Evolutionary conservation across 176 grass and related monocot genomes (phyloP), one percentile per base, ranked within the genome.

Genomic region (Pontederia paniculata): DNA sequence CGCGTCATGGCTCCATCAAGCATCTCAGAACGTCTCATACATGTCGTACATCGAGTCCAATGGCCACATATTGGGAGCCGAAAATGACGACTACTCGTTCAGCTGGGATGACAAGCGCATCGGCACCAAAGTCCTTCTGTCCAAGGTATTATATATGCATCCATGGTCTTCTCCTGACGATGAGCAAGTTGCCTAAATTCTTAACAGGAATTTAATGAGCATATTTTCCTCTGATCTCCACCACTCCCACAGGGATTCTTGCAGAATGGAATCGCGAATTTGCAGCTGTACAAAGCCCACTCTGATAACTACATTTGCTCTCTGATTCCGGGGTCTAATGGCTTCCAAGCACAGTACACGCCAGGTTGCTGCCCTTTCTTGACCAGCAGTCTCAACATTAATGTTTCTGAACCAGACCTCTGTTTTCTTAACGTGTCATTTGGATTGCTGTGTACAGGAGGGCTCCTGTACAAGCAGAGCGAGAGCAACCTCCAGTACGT

Each of bases 401-500:
- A 50, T 5, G 7, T 31, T 31, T 31, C 25, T 11, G 12, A 15
- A 50, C 11, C 12, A 50, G 0, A 17, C 1, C 48, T 6, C 48
- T 5, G 12, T 50, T 8, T 50, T 50, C 5, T 50, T 5, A 50
- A 5, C n/a, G 4, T 1, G 9, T 56, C 10, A 2, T 3, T 54
- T 21, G 18, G 11, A 2, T 22, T 23, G 54, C 18, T 23, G 4
- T 43, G 2, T 17, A 66, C 53, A 48, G 83, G 88, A 0, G 88
- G 88, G 0, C 77, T 88, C 45, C 72, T 94, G 23, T 88, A 77
- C 77, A 84, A 84, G 55, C 55, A 50, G 10, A 73, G 88, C 44
- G 80, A 84, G 23, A 76, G 77, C 80, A 88, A 94, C 77, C 70
- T 94, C 69, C 80, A 94, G 74, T 94, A 94, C 73, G 88, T 94